These are phyloP conservation scores for Polygonum aviculare DNA, from an alignment of 148 eudicot species.

Conservation along the genomic window DNA sequence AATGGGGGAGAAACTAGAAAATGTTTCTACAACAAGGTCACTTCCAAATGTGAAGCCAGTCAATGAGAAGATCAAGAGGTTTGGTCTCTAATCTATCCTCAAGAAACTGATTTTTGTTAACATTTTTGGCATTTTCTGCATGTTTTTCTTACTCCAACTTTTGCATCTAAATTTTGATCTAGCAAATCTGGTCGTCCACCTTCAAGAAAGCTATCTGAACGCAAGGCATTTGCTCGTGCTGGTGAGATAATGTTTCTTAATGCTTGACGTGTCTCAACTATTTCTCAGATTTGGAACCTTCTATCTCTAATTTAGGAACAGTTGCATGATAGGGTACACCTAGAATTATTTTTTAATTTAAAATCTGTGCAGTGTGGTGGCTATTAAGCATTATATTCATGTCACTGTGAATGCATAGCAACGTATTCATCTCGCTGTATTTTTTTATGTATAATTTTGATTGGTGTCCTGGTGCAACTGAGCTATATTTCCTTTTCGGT, in stretches of 20 bases:
- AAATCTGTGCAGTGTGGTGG: neutral
- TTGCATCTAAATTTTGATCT: conserved; percentile 11
- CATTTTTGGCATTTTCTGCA: neutral
- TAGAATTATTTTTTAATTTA: neutral
- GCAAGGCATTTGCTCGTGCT: conserved; percentile 22
- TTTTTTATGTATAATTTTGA: neutral
- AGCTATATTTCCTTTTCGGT: neutral
- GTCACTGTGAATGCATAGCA: neutral
- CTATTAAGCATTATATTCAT: neutral
- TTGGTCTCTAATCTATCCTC: neutral
- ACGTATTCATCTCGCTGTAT: neutral
- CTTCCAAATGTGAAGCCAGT: conserved; percentile 28
- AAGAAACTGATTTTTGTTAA: neutral
- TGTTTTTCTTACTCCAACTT: neutral
- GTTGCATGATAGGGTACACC: neutral
- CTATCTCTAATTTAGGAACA: neutral
- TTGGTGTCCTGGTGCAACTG: neutral
- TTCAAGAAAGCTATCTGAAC: conserved; percentile 34
- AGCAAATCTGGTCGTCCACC: conserved; percentile 47
- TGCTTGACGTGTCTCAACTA: neutral
- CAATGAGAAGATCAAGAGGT: conserved; percentile 43
- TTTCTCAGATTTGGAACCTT: neutral
- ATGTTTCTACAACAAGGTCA: conserved; percentile 23
- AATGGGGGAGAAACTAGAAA: conserved; percentile 25
- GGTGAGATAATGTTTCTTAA: conserved; percentile 17